Base-by-base conservation (phyloP, 257 asterid species). In the Henckelia pumila region DNA sequence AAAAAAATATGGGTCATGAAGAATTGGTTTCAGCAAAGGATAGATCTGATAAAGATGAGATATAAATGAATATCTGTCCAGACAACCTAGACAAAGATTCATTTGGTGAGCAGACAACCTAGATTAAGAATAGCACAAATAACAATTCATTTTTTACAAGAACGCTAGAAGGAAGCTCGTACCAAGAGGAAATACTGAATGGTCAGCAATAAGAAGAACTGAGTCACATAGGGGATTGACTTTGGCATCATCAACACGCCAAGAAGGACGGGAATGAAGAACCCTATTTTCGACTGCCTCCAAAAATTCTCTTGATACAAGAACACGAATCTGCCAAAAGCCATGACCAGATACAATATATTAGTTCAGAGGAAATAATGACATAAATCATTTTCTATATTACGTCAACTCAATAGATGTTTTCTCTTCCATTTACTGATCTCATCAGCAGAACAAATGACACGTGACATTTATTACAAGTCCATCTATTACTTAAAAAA, bases 151-250 rank as follows among this genome's bases (percentile, higher is more conserved):
- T 32, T 35, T 26, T 65, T 50, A 47, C 33, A 47, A 40, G 49
- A 63, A 40, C 62, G 59, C 28, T 26, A 40, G 47, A 62, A 66
- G 63, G 30, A 71, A 75, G 62, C 73, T 22, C 63, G 63, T 87
- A 94, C 99, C 96, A 55, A 56, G 85, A 40, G 93, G 95, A 75
- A 94, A 94, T 57, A 87, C 64, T 58, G 99, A 88, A 80, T 91
- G 99, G 80, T 94, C 99, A 32, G 91, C 79, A 64, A 94, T 83
- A 56, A 94, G 79, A 71, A 91, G 89, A 70, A 76, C 97, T 56
- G 93, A 90, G 78, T 85, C 91, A 66, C 88, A 80, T 11, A 76
- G 79, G 67, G 82, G 82, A 71, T 91, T 84, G 78, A 94, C 85
- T 77, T 78, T 85, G 64, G 96, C 89, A 66, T 95, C 96, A 78